A percentile compares a stretch with the other conserved stretches of the same genome.
Conservation (phyloP, 176 grass and related monocot genomes). For the Puya raimondii region DNA sequence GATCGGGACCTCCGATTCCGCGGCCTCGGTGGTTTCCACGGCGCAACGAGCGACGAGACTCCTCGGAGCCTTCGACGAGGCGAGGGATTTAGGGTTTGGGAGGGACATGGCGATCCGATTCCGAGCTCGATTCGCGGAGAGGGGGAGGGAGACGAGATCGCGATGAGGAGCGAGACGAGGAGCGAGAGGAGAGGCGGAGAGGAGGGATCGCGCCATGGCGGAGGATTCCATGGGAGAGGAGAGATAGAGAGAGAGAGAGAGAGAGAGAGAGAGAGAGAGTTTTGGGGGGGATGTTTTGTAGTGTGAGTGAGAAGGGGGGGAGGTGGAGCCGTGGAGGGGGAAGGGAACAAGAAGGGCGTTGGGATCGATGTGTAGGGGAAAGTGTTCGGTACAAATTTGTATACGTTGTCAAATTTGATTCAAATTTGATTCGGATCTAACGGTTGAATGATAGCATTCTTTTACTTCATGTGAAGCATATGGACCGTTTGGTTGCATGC, state of each 20-base stretch:
- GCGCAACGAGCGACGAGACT: constrained; percentile 24
- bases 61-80: background rate
- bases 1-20: constrained; percentile 32
- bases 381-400: too few relatives aligned
- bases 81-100: background rate
- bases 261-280: background rate
- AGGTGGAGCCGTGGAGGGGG: background rate
- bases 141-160: background rate
- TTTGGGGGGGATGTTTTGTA: too few relatives aligned
- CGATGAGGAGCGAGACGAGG: constrained; percentile 11
- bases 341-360: background rate
- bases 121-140: background rate
- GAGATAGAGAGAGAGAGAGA: background rate
- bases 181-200: constrained; percentile 19
- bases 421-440: too few relatives aligned
- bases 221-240: background rate
- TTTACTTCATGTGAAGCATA: too few relatives aligned
- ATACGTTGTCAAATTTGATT: too few relatives aligned
- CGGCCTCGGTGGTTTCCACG: background rate
- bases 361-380: background rate
- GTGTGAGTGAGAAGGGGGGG: background rate
- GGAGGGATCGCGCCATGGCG: constrained; percentile 34
- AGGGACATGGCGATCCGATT: background rate
- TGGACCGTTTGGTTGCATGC: too few relatives aligned
- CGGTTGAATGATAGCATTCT: too few relatives aligned